Base-by-base conservation (phyloP, 1,284 basidiomycete genomes). In the Abortiporus biennis region DNA sequence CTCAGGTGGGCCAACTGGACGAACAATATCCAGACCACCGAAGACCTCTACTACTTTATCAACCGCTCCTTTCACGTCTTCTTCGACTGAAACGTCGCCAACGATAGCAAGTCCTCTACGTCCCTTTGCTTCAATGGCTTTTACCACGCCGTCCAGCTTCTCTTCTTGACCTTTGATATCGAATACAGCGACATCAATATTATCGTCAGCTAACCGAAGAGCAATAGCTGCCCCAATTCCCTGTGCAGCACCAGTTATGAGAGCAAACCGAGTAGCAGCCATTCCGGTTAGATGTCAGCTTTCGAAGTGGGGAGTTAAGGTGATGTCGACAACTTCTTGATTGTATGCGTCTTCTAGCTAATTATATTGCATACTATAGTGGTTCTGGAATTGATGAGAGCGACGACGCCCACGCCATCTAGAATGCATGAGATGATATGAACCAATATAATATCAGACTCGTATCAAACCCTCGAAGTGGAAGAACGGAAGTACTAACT, bases 181-280 rank as follows among this genome's bases (percentile, higher is more conserved):
- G 32, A 47, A 49, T 17, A 57, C 32, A 13, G 47, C 54, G 12
- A 57, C 51, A 36, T 51, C 47, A 24, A 54, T 40, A 9, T 50
- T 54, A 31, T 56, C 54, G 6, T 46, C 38, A 5, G 55, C 53
- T 2, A 57, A 43, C 5, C 50, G 48, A n/a, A 51, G 29, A 19
- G 53, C 53, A 11, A 56, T 49, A 30, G 53, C 52, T 20, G 45
- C 42, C 20, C 55, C 55, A 6, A 57, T 56, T 4, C 55, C 55
- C 42, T 50, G 53, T 4, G 54, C 45, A 2, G 47, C 49, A 16
- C 54, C 55, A 27, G 55, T 57, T 19, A 57, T 51, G 34, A 54
- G 43, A 9, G 48, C 54, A 30, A 46, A 6, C 34, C 49, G 15
- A 34, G 47, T 24, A 20, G 38, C n/a, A n/a, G n/a, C 27, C 27